A percentile compares a stretch with the other conserved stretches of the same genome.
Evolutionary conservation across 257 asterid genomes (phyloP).

Genomic region (Ilex aquifolium): DNA sequence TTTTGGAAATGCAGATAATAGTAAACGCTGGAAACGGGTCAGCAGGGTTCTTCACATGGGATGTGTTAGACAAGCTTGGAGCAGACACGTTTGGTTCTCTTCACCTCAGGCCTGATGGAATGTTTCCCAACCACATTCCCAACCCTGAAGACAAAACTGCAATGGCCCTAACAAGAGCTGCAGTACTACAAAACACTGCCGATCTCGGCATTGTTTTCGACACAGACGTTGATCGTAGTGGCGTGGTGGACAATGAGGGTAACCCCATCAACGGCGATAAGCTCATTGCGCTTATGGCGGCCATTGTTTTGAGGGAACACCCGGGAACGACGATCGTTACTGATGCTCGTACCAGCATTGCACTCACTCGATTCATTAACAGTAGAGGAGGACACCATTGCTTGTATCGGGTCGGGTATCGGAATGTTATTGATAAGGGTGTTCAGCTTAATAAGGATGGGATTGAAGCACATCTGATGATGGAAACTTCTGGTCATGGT

Average conservation of each 20-base stretch:
- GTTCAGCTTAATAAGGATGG: slow-evolving; percentile 58
- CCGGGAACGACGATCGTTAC: slow-evolving; percentile 73
- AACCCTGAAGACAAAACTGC: slow-evolving; percentile 89
- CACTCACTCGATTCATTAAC: slow-evolving; percentile 49
- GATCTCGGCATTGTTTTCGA: slow-evolving; percentile 88
- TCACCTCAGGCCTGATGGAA: slow-evolving; percentile 86
- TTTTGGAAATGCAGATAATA: slow-evolving; percentile 57
- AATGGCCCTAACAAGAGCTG: slow-evolving; percentile 71
- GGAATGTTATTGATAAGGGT: slow-evolving; percentile 91
- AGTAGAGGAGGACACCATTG: slow-evolving; percentile 70
- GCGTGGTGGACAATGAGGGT: slow-evolving; percentile 69
- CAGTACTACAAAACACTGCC: slow-evolving; percentile 65
- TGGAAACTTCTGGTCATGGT: slow-evolving; percentile 92
- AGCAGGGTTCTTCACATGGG: slow-evolving; percentile 95
- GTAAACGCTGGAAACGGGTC: slow-evolving; percentile 97
- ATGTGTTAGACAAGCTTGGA: slow-evolving; percentile 82
- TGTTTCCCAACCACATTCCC: slow-evolving; percentile 96
- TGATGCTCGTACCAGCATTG: slow-evolving; percentile 85
- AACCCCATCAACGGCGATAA: slow-evolving; percentile 80
- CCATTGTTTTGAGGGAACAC: slow-evolving; percentile 70
- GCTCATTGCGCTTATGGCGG: slow-evolving; percentile 76
- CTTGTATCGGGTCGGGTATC: slow-evolving; percentile 77
- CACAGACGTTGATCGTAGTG: slow-evolving; percentile 89
- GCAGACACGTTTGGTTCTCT: slow-evolving; percentile 95
- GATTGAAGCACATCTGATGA: slow-evolving; percentile 81